phyloP scores from a whole-genome alignment of 1,284 basidiomycete species.

The Malassezia brasiliensis region DNA sequence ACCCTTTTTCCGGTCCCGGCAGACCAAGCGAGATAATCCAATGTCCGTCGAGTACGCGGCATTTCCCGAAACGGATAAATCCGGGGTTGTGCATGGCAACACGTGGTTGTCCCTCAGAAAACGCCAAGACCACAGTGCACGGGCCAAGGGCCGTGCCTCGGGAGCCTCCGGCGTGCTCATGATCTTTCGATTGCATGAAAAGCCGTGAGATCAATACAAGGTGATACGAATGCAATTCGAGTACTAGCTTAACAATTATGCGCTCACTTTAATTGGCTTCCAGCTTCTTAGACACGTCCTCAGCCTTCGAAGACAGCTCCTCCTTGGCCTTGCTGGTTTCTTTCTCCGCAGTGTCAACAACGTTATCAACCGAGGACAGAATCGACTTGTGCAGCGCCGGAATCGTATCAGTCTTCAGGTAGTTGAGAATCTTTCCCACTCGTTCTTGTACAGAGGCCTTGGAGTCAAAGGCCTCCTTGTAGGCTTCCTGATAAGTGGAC shows the following conservation, averaged over 20 bases:
- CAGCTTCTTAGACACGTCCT: background rate
- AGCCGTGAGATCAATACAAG: too few species aligned
- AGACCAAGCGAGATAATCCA: too few species aligned
- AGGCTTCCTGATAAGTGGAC: conserved; percentile 38
- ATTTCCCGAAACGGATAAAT: background rate
- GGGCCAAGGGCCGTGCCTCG: too few species aligned
- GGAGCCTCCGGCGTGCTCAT: too few species aligned
- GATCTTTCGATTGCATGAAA: too few species aligned
- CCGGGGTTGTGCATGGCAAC: background rate
- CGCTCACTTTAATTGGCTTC: background rate
- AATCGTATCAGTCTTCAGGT: conserved; percentile 38
- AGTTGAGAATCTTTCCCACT: conserved; percentile 33
- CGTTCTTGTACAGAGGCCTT: conserved; percentile 31
- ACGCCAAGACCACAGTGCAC: too few species aligned
- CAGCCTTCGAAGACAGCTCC: background rate
- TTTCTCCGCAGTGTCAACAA: background rate
- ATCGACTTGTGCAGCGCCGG: conserved; percentile 39
- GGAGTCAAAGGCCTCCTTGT: conserved; percentile 37
- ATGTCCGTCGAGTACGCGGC: background rate
- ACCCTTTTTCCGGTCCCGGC: too few species aligned
- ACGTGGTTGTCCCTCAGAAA: too few species aligned
- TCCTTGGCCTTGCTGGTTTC: background rate
- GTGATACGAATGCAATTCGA: too few species aligned
- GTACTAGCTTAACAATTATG: too few species aligned
- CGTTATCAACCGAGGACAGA: background rate